Conservation (phyloP, 306 rosid species). For the Cicer chorassanicum region DNA sequence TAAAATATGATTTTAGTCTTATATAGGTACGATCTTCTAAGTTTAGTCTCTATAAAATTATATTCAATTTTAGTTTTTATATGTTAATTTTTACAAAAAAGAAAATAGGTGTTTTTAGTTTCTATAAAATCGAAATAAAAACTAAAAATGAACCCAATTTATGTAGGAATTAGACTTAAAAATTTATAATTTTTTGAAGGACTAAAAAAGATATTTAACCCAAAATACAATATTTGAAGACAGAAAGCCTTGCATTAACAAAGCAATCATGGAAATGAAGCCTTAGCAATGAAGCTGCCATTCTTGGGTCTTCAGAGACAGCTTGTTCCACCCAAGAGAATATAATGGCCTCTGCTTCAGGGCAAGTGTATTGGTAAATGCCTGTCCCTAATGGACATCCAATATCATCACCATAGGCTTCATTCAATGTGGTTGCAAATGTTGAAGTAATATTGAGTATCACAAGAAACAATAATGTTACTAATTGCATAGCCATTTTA, state of each 20-base stretch:
- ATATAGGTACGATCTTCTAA: no score
- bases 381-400: slow-evolving; percentile 47
- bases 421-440: slow-evolving; percentile 46
- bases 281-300: slow-evolving; percentile 89
- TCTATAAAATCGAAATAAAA: no score
- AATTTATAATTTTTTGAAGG: no score
- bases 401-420: slow-evolving; percentile 51
- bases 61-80: no score
- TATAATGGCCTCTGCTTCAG: slow-evolving; percentile 71
- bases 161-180: no score
- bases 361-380: slow-evolving; percentile 56
- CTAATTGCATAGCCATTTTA: slow-evolving; percentile 38
- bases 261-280: slow-evolving; percentile 94
- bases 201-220: neutral
- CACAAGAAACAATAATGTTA: slow-evolving; percentile 41
- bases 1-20: no score
- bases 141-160: no score
- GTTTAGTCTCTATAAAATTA: no score
- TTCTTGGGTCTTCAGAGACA: slow-evolving; percentile 63
- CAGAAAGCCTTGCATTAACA: slow-evolving; percentile 69
- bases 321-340: slow-evolving; percentile 66
- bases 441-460: slow-evolving; percentile 50
- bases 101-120: no score
- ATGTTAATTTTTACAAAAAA: no score
- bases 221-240: neutral